These are phyloP conservation scores for Trypanosoma lewisi DNA, from an alignment of 208 protist species.

Conservation along the genomic window DNA sequence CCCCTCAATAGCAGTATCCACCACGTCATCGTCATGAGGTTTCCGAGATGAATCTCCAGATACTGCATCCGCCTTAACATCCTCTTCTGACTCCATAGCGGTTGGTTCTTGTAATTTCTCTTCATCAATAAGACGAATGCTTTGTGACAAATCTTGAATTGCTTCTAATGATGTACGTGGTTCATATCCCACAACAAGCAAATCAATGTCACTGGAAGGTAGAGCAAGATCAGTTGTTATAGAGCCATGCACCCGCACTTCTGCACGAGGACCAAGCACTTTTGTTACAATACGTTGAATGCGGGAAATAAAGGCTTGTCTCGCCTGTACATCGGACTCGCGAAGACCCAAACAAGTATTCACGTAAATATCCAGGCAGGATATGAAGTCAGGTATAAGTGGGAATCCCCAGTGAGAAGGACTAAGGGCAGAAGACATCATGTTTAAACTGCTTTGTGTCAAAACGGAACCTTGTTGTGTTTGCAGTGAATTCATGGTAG, in stretches of 20 bases:
- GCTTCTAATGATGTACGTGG: slow-evolving; percentile 64
- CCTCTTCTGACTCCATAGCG: neutral
- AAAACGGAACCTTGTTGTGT: neutral
- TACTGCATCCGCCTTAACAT: neutral
- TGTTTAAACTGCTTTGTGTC: slow-evolving; percentile 3
- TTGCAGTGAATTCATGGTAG: slow-evolving; percentile 2
- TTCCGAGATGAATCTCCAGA: neutral
- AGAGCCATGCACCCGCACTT: slow-evolving; percentile 74
- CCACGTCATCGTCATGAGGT: neutral
- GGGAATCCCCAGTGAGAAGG: slow-evolving; percentile 13
- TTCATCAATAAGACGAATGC: slow-evolving; percentile 51
- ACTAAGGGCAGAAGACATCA: neutral
- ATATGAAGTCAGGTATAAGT: slow-evolving; percentile 59
- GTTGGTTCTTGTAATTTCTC: slow-evolving; percentile 31
- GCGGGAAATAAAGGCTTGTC: slow-evolving; percentile 53
- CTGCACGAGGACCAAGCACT: slow-evolving; percentile 29
- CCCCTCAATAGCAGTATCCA: slow-evolving; percentile 9
- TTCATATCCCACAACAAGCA: slow-evolving; percentile 73
- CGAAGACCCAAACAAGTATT: slow-evolving; percentile 54
- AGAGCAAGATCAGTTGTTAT: slow-evolving; percentile 78
- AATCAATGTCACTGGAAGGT: slow-evolving; percentile 75
- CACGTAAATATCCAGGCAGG: slow-evolving; percentile 55
- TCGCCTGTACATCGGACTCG: slow-evolving; percentile 36
- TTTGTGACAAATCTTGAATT: slow-evolving; percentile 59
- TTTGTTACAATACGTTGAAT: slow-evolving; percentile 53